phyloP scores from a whole-genome alignment of 106 monocot genomes.

The Iris macrosiphon region DNA sequence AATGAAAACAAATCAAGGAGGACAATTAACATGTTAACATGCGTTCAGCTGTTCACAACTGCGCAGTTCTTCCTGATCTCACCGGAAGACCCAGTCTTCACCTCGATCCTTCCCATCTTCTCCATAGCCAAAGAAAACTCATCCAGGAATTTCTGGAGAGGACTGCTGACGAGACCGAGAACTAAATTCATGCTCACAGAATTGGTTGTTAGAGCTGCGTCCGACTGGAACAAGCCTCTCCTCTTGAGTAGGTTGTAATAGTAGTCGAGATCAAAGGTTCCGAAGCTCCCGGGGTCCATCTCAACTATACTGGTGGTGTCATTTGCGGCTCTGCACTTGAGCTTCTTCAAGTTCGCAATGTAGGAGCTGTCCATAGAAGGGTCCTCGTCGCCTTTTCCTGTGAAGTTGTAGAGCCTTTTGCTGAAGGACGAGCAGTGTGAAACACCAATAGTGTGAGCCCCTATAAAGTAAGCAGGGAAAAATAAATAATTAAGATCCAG shows the following conservation, averaged over 20 bases:
- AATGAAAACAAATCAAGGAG: too few species aligned
- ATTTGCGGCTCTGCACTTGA: conserved; percentile 4
- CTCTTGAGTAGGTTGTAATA: conserved; percentile 1
- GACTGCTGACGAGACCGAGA: neutral
- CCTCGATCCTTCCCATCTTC: conserved; percentile 15
- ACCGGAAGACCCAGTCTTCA: conserved; percentile 16
- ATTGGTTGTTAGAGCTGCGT: too few species aligned
- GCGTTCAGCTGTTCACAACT: conserved; percentile 2
- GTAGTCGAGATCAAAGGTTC: conserved; percentile 10
- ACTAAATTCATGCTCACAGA: conserved; percentile 8
- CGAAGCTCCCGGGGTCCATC: conserved; percentile 14
- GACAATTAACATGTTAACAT: too few species aligned
- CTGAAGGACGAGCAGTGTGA: too few species aligned
- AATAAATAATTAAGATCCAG: neutral
- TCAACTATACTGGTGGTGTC: too few species aligned
- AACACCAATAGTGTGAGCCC: conserved; percentile 19
- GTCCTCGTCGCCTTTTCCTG: conserved; percentile 15
- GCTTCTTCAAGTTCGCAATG: conserved; percentile 1
- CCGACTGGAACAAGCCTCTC: too few species aligned
- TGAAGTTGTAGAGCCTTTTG: too few species aligned
- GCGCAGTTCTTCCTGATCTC: conserved; percentile 33
- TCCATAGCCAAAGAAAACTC: conserved; percentile 16
- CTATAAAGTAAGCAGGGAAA: neutral
- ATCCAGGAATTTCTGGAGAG: neutral
- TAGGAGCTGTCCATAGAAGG: conserved; percentile 12